These are phyloP conservation scores for Rosa persica DNA, from an alignment of 306 rosid genomes.

Conservation along the genomic window DNA sequence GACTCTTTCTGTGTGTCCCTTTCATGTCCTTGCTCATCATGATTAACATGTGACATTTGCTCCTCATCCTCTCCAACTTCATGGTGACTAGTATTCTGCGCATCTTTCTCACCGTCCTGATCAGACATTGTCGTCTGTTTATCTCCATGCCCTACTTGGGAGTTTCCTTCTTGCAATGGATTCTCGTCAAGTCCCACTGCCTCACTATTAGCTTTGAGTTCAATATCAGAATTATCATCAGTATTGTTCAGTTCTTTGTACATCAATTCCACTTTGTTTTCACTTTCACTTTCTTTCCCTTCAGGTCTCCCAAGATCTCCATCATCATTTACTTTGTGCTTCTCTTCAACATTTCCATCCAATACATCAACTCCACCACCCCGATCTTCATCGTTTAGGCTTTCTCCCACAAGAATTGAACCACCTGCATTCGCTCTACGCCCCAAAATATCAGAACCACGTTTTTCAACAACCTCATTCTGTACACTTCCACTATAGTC, in stretches of 20 bases:
- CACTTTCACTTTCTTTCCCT: constrained; percentile 1
- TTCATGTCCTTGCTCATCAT: neutral
- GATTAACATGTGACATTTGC: neutral
- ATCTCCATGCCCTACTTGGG: neutral
- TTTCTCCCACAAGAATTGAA: constrained; percentile 1
- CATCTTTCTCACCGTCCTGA: neutral
- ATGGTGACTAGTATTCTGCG: neutral
- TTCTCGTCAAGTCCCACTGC: neutral
- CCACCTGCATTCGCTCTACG: constrained; percentile 15
- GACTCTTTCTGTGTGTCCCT: neutral
- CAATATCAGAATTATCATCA: neutral
- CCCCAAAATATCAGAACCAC: constrained; percentile 1
- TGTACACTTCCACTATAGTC: neutral
- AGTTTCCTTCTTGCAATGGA: neutral
- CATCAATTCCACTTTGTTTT: neutral
- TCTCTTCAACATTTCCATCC: neutral
- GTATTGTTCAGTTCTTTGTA: neutral
- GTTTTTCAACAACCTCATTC: neutral
- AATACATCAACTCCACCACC: neutral
- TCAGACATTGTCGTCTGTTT: neutral
- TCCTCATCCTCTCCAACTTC: constrained; percentile 10
- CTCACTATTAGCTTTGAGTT: neutral
- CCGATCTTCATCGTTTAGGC: neutral
- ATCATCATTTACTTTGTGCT: neutral
- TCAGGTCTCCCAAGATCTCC: neutral